phyloP scores from a whole-genome alignment of 2,329 filamentous ascomycete species.

The Fusarium sp. region DNA sequence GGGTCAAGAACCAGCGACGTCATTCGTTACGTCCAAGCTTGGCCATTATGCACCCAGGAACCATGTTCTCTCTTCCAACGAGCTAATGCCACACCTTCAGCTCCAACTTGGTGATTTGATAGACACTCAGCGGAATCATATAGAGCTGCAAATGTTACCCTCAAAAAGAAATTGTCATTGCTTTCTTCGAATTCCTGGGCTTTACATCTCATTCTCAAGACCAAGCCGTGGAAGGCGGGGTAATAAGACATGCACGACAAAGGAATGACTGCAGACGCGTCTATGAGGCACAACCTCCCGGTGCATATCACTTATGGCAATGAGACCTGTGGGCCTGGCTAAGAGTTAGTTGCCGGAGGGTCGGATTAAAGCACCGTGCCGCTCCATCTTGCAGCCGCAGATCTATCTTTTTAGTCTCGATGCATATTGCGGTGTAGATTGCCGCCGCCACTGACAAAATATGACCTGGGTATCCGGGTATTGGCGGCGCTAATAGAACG shows the following conservation, averaged over 20 bases:
- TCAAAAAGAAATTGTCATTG: background rate
- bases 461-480: background rate
- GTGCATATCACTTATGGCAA: background rate
- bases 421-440: background rate
- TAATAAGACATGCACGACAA: background rate
- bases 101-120: fast-evolving
- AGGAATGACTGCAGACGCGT: background rate
- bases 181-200: background rate
- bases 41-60: fast-evolving
- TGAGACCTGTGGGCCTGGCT: background rate
- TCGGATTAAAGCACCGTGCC: background rate
- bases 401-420: background rate
- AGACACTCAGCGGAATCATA: background rate
- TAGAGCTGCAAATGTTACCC: background rate
- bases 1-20: fast-evolving
- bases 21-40: background rate
- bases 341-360: background rate
- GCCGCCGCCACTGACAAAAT: background rate
- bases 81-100: fast-evolving
- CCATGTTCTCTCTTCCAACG: background rate
- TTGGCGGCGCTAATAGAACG: fast-evolving
- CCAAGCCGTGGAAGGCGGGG: background rate
- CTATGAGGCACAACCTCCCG: background rate
- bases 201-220: too few relatives aligned
- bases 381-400: background rate